Base-by-base conservation (phyloP, 371 early-diverging fungal genomes). In the Syncephalastrum sp. region DNA sequence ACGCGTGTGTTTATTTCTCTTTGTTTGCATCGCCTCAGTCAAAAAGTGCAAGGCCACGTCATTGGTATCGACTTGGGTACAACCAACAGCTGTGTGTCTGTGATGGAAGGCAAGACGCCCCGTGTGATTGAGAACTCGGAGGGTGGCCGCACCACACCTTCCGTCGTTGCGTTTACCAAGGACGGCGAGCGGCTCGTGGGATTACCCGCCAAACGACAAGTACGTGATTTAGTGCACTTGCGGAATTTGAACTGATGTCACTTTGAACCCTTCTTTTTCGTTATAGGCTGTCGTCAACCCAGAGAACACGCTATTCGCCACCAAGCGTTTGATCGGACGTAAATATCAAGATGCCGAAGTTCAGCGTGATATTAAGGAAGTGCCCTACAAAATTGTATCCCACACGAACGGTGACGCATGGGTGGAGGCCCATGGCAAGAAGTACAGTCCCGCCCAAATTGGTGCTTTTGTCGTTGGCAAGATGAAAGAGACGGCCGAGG, bases 51-150 rank as follows among this genome's bases (percentile, higher is more conserved):
- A 75, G 95, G 95, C 41, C 83, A 83, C 59, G 93, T 94, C 50
- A 92, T 99, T 66, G 99, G 99, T 70, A 97, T 99, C 63, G 99
- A 99, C 81, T 81, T 99, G 65, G 99, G 98, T 59, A 98, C 99
- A 25, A 99, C 99, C 68, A 95, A 98, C 85, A 95, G 97, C 16
- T 98, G 97, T 72, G 95, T 95, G 8, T 89, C 97, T 47, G 87
- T 95, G 24, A 91, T 97, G 90, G 93, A 95, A 77, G 93, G 96
- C 68, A 93, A 92, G 72, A 87, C 81, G 57, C 93, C 97, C 50
- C 79, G 89, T 55, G 96, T 99, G 54, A 92, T 99, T 69, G 93
- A 91, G 75, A 97, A 97, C 78, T 74, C 90, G 25, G 91, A 93
- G 69, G 97, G 98, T 59, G 86, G 86, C 16, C 88, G 95, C 60